Percentiles rank a stretch among this genome's conserved stretches.
These are phyloP conservation scores for Cornus florida DNA, from an alignment of 148 eudicot genomes.

Conservation along the genomic window DNA sequence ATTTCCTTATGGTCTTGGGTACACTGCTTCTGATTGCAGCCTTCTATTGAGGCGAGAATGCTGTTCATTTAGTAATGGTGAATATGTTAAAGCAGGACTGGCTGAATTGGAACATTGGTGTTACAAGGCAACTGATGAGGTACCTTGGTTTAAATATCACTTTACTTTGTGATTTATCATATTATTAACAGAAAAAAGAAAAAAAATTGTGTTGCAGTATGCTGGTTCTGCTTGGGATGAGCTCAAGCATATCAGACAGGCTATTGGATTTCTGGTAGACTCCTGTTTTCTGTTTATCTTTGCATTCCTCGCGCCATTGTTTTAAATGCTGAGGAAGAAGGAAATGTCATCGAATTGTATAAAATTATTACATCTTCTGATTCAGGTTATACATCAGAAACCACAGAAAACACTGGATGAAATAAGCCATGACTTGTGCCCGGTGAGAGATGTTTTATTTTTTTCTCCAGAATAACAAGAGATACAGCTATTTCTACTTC, in stretches of 20 bases:
- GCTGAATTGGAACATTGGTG: slow-evolving; percentile 96
- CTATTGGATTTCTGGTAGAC: slow-evolving; percentile 87
- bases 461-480: background rate
- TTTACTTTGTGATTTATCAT: background rate
- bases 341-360: too few relatives aligned
- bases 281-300: slow-evolving; percentile 7
- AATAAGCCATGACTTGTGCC: slow-evolving; percentile 77
- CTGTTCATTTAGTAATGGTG: slow-evolving; percentile 97
- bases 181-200: too few relatives aligned
- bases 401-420: slow-evolving; percentile 89
- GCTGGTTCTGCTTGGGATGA: slow-evolving; percentile 99
- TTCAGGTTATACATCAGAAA: slow-evolving; percentile 92
- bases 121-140: slow-evolving; percentile 80
- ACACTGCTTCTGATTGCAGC: slow-evolving; percentile 43
- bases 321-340: too few relatives aligned
- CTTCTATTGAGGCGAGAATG: slow-evolving; percentile 96
- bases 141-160: slow-evolving; percentile 17
- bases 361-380: slow-evolving; percentile 6
- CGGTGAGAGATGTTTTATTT: slow-evolving; percentile 54
- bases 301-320: too few relatives aligned
- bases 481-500: background rate
- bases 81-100: slow-evolving; percentile 95
- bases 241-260: slow-evolving; percentile 96
- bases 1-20: background rate
- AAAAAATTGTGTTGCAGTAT: slow-evolving; percentile 49